Base-by-base conservation (phyloP, 2,329 filamentous ascomycete species). In the Trichoderma cornu-damae region DNA sequence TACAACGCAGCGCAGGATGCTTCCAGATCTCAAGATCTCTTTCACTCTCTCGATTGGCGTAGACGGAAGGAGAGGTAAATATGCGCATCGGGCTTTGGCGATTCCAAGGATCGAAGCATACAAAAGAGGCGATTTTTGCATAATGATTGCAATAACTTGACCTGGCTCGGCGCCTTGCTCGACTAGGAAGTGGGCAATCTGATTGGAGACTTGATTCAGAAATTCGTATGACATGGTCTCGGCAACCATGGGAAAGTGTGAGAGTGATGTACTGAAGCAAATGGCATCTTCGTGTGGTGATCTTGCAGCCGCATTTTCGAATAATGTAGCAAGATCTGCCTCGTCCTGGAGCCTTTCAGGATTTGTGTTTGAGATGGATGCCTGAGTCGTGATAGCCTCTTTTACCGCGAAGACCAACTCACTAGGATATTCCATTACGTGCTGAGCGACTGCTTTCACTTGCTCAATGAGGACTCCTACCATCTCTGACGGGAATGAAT, bases 21-120 rank as follows among this genome's bases (percentile, higher is more conserved):
- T 69, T 0, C 87, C 81, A 63, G 89, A 83, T 1, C 70, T 61
- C 14, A 95, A 62, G 20, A 94, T 89, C 2, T 78, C 74, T 2
- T 75, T 68, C 1, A 88, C 74, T 50, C 89, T 78, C 8, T 83
- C 78, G 1, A 66, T 20, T 0, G 90, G 89, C 0, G 86, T 88
- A n/a, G 80, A 83, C 1, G 89, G 87, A 1, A 89, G 78, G 3
- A 96, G 76, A 0, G 90, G 90, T n/a, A 96, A 72, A 66, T 95
- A 94, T 6, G 85, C 89, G 64, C 85, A 86, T 7, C 90, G 89
- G 4, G 83, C 75, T 65, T 95, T 95, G 30, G 90, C 70, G 20
- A 86, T 80, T 1, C 84, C 90, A 28, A 96, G 75, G 24, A 96
- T 89, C 0, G 84, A 79, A 26, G 85, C 77, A 66, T 96, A 96